Conservation (phyloP, 495 filamentous ascomycete genomes). For the Aspergillus sclerotioniger region DNA sequence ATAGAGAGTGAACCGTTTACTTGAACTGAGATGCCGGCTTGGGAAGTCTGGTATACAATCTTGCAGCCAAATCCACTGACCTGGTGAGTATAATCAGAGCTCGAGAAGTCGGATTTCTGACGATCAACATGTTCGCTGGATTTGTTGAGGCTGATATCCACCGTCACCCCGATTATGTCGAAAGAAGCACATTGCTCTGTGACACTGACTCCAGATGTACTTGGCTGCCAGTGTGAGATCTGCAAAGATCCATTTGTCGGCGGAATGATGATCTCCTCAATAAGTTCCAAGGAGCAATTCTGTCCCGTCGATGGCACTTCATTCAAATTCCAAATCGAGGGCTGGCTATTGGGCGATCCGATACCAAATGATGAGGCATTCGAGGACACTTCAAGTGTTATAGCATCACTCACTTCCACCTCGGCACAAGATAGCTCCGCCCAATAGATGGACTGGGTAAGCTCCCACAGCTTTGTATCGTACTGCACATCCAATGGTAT, state of each 20-base stretch:
- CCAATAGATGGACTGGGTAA: conserved; percentile 27
- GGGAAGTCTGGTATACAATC: background rate
- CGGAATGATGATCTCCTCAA: background rate
- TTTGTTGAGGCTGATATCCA: background rate
- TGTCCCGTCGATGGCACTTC: background rate
- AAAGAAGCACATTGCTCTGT: background rate
- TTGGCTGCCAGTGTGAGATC: conserved; percentile 1
- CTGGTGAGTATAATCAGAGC: background rate
- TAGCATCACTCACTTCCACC: background rate
- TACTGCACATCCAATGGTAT: conserved; percentile 7
- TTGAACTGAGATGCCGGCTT: background rate
- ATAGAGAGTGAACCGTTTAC: background rate
- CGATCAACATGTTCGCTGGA: background rate
- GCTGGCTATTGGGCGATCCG: background rate
- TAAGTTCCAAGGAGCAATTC: background rate
- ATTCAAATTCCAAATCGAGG: background rate
- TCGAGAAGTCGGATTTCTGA: no score
- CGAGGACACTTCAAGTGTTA: background rate
- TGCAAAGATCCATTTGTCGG: background rate
- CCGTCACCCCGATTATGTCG: background rate
- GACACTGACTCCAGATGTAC: background rate
- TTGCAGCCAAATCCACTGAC: conserved; percentile 5
- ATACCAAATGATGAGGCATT: background rate
- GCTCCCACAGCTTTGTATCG: conserved; percentile 12
- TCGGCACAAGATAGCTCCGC: conserved; percentile 18